Conservation (phyloP, 1,284 basidiomycete genomes). For the Cutaneotrichosporon sp. region DNA sequence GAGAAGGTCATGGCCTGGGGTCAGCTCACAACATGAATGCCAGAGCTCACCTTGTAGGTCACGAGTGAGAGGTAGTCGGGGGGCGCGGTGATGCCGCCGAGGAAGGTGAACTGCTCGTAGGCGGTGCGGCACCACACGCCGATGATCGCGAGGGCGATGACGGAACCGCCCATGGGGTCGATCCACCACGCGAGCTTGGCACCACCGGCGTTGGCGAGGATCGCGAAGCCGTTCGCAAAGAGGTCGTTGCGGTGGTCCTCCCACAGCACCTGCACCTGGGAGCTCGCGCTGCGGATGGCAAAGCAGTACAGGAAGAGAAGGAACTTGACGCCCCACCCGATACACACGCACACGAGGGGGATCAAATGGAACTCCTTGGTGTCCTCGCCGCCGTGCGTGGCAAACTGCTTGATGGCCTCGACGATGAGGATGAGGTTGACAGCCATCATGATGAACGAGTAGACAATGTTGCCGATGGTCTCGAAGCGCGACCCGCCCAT, state of each 20-base stretch:
- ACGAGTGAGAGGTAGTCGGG: slow-evolving; percentile 87
- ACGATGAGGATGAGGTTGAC: slow-evolving; percentile 56
- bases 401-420: slow-evolving; percentile 72
- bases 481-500: slow-evolving; percentile 86
- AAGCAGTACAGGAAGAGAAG: slow-evolving; percentile 84
- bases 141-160: slow-evolving; percentile 74
- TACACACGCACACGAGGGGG: slow-evolving; percentile 76
- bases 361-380: slow-evolving; percentile 75
- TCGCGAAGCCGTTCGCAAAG: slow-evolving; percentile 68
- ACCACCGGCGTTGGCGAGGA: slow-evolving; percentile 87
- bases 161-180: slow-evolving; percentile 57
- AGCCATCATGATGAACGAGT: slow-evolving; percentile 61
- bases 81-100: slow-evolving; percentile 89
- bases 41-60: slow-evolving; percentile 70
- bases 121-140: slow-evolving; percentile 76
- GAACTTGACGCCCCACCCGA: slow-evolving; percentile 83
- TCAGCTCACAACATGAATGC: neutral
- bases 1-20: slow-evolving; percentile 73
- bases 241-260: slow-evolving; percentile 93
- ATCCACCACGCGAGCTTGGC: slow-evolving; percentile 64
- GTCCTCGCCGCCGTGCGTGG: slow-evolving; percentile 61
- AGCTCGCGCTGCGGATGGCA: slow-evolving; percentile 73
- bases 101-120: slow-evolving; percentile 73
- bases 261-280: slow-evolving; percentile 91
- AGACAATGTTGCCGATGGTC: slow-evolving; percentile 84